Percentiles rank a stretch among this genome's conserved stretches.
Conservation (phyloP, 2,329 filamentous ascomycete genomes). For the Parascedosporium putredinis region DNA sequence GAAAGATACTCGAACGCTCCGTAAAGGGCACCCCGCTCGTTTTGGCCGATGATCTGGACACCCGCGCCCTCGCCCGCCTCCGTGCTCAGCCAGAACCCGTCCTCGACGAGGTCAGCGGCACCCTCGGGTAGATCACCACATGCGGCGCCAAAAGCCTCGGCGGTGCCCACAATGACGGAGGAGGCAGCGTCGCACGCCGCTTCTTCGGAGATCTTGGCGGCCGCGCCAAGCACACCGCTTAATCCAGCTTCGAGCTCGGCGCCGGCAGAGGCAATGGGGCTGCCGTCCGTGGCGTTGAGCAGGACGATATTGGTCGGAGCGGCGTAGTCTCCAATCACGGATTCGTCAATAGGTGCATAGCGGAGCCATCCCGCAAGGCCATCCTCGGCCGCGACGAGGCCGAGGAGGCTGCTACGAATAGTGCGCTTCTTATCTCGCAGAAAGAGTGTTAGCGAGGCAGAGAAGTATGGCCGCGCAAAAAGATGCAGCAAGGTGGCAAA, state of each 20-base stretch:
- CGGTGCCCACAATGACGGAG: slow-evolving; percentile 15
- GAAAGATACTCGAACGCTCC: slow-evolving; percentile 60
- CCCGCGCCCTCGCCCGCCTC: slow-evolving; percentile 21
- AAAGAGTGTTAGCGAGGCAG: neutral
- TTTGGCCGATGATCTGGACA: slow-evolving; percentile 52
- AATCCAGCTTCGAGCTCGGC: slow-evolving; percentile 49
- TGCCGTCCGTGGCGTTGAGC: slow-evolving; percentile 41
- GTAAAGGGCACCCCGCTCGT: slow-evolving; percentile 58
- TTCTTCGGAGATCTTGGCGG: slow-evolving; percentile 22
- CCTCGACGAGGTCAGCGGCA: slow-evolving; percentile 35
- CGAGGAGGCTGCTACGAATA: slow-evolving; percentile 18
- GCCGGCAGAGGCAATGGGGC: slow-evolving; percentile 49
- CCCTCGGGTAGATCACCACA: slow-evolving; percentile 21
- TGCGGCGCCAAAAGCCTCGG: slow-evolving; percentile 16
- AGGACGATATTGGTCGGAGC: slow-evolving; percentile 39
- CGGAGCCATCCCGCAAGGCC: slow-evolving; percentile 54
- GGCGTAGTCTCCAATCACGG: slow-evolving; percentile 22
- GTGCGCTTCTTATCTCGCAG: slow-evolving; percentile 18
- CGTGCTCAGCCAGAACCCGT: slow-evolving; percentile 52
- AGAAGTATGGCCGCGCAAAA: too few species aligned
- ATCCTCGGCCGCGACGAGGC: slow-evolving; percentile 42
- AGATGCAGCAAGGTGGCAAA: too few species aligned
- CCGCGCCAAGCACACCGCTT: slow-evolving; percentile 41
- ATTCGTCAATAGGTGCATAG: slow-evolving; percentile 40
- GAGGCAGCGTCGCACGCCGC: neutral